Evolutionary conservation across 192 early-diverging fungal genomes (phyloP), one percentile per base, ranked within the genome.

Genomic region (Podila clonocystis): DNA sequence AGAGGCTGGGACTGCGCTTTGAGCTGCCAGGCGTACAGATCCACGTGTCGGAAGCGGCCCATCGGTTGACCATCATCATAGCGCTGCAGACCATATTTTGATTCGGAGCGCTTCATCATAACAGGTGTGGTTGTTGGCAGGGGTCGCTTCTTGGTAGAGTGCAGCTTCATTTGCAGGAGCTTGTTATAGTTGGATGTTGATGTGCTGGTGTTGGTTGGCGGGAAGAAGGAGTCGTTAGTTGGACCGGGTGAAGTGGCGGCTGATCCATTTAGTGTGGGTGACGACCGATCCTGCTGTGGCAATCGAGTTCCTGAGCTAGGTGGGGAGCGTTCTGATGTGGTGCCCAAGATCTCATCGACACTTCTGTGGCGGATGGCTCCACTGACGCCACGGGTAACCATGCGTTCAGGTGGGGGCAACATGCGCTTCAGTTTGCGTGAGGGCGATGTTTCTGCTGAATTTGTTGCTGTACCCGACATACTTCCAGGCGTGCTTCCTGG

Each of bases 371-470:
- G 73, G 63, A 90, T 86, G 26, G 89, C 89, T 33, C 89, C 89
- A 73, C 89, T 90, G 8, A 86, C 87, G 13, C 86, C 87, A 0
- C 89, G 82, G 2, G 89, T 90, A 33, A 90, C 82, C 89, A 90
- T 90, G 15, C 87, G 77, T 55, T 84, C 89, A 26, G 85, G 84
- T 13, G 87, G 87, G 29, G 89, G 89, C 12, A 84, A 60, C 48
- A 79, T 67, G 22, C 84, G 82, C 58, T 87, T 85, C 19, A 67
- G 58, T 28, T 73, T 73, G 52, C 82, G 82, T 8, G 82, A 85
- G 24, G 85, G 83, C 29, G 79, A 77, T 5, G 70, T 74, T 38
- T 85, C 79, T 22, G 77, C 76, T 28, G 79, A 82, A 34, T 65
- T 68, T 8, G 58, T 69, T n/a, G 65, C 62, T 1, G 69, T 61